A percentile compares a stretch with the other conserved stretches of the same genome.
Conservation (phyloP, 1,284 basidiomycete species). For the Malassezia japonica region DNA sequence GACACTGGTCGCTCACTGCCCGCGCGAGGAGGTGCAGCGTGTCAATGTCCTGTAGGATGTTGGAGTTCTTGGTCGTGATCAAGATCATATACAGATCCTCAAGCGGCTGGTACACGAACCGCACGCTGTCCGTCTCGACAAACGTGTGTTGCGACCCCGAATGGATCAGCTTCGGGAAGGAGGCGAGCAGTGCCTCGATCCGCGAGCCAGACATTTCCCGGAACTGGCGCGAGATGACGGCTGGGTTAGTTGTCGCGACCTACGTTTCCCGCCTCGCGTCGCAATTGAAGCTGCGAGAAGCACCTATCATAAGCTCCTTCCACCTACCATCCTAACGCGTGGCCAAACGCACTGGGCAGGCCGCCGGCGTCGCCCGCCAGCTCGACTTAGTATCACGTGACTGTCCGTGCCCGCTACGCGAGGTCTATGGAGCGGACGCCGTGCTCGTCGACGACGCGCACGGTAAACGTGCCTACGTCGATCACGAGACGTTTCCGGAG, state of each 20-base stretch:
- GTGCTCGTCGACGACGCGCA: conserved; percentile 82
- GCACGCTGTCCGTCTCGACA: conserved; percentile 52
- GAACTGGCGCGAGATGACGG: conserved; percentile 92
- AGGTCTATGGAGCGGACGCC: conserved; percentile 70
- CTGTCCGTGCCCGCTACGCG: conserved; percentile 36
- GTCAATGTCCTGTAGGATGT: conserved; percentile 96
- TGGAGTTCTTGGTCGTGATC: conserved; percentile 95
- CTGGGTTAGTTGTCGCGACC: conserved; percentile 53
- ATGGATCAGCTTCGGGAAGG: conserved; percentile 97
- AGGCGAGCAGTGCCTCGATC: conserved; percentile 87
- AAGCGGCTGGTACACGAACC: conserved; percentile 95
- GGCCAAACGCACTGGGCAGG: background rate
- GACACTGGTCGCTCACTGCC: conserved; percentile 74
- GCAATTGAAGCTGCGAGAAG: conserved; percentile 87
- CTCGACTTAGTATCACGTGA: conserved; percentile 11
- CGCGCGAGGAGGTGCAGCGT: conserved; percentile 88
- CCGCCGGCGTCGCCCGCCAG: conserved; percentile 1
- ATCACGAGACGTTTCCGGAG: conserved; percentile 66
- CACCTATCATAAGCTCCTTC: conserved; percentile 55
- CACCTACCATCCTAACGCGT: conserved; percentile 12
- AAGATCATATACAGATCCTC: conserved; percentile 96
- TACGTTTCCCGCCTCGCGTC: conserved; percentile 83
- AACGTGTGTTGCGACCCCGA: conserved; percentile 93
- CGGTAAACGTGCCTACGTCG: conserved; percentile 70
- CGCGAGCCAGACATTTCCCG: conserved; percentile 82